Conservation (phyloP, 2,329 filamentous ascomycete species). For the Mycosphaerella arachidis region DNA sequence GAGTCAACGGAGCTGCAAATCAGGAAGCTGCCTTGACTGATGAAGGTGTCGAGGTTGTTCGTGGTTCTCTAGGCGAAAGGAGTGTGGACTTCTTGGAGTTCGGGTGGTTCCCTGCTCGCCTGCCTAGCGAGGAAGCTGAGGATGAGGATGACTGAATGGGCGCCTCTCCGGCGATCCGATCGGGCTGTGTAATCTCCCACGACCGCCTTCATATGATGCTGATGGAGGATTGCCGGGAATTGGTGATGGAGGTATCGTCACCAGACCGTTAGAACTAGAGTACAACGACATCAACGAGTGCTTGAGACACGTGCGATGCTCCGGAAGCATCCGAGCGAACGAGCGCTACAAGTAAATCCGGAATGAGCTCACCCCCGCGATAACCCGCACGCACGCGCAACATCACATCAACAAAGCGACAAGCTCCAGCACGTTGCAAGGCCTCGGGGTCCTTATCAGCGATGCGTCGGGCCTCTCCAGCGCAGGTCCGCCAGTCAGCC, state of each 20-base stretch:
- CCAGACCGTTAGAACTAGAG: not conserved
- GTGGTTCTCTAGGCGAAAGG: slow-evolving; percentile 45
- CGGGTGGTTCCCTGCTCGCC: slow-evolving; percentile 45
- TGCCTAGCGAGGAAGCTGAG: slow-evolving; percentile 30
- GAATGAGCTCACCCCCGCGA: not conserved
- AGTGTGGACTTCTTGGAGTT: slow-evolving; percentile 43
- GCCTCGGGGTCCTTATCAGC: not conserved
- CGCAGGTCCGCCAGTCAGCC: slow-evolving; percentile 1
- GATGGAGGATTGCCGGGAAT: not conserved
- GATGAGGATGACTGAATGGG: not conserved
- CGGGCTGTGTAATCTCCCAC: not conserved
- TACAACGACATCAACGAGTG: not conserved
- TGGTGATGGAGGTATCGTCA: not conserved
- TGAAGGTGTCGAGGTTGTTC: slow-evolving; percentile 47
- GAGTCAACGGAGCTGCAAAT: slow-evolving; percentile 41
- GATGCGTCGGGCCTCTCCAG: not conserved
- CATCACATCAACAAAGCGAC: not conserved
- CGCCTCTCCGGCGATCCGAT: not conserved
- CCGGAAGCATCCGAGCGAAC: not conserved
- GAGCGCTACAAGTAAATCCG: not conserved
- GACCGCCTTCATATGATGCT: not conserved
- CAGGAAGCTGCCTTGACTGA: slow-evolving; percentile 44
- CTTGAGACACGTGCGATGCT: slow-evolving; percentile 1
- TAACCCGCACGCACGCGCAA: not conserved
- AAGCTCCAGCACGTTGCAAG: not conserved